These are phyloP conservation scores for Drechslera avenae DNA, from an alignment of 2,329 filamentous ascomycete species.

Conservation along the genomic window DNA sequence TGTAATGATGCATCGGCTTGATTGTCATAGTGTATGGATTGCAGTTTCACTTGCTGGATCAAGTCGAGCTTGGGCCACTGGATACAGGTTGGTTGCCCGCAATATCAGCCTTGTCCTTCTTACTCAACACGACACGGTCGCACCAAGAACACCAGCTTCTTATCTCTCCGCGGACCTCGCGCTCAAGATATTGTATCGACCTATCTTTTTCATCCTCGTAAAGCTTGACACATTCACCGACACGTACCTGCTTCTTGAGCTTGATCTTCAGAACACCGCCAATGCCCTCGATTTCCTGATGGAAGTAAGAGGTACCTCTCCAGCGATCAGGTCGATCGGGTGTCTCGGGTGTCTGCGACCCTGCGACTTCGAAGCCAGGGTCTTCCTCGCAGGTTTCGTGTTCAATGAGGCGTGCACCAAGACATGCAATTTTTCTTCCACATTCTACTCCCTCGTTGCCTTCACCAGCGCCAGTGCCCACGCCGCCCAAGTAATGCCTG, in stretches of 20 bases:
- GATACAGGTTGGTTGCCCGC: slow-evolving; percentile 22
- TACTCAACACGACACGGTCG: slow-evolving; percentile 71
- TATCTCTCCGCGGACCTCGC: slow-evolving; percentile 70
- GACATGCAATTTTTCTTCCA: slow-evolving; percentile 75
- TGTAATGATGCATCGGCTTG: no score
- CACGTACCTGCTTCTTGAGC: slow-evolving; percentile 77
- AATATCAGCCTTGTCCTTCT: slow-evolving; percentile 48
- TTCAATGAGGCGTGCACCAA: slow-evolving; percentile 77
- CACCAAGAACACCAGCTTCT: slow-evolving; percentile 96
- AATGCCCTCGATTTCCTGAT: slow-evolving; percentile 90
- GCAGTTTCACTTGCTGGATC: slow-evolving; percentile 11
- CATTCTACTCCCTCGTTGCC: slow-evolving; percentile 88
- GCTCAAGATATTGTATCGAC: slow-evolving; percentile 64
- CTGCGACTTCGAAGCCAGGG: slow-evolving; percentile 61
- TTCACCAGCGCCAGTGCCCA: slow-evolving; percentile 86
- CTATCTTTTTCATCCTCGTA: slow-evolving; percentile 65
- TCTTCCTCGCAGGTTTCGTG: slow-evolving; percentile 85
- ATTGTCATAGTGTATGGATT: background rate
- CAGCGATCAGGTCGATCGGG: slow-evolving; percentile 49
- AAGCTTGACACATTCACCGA: slow-evolving; percentile 85
- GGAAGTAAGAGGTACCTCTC: slow-evolving; percentile 74
- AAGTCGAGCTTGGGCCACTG: slow-evolving; percentile 25
- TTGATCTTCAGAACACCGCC: slow-evolving; percentile 88
- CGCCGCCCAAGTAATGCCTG: slow-evolving; percentile 74
- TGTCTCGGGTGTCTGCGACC: slow-evolving; percentile 23